Base-by-base conservation (phyloP, 169 alveolate species). In the Cryptosporidium felis region DNA sequence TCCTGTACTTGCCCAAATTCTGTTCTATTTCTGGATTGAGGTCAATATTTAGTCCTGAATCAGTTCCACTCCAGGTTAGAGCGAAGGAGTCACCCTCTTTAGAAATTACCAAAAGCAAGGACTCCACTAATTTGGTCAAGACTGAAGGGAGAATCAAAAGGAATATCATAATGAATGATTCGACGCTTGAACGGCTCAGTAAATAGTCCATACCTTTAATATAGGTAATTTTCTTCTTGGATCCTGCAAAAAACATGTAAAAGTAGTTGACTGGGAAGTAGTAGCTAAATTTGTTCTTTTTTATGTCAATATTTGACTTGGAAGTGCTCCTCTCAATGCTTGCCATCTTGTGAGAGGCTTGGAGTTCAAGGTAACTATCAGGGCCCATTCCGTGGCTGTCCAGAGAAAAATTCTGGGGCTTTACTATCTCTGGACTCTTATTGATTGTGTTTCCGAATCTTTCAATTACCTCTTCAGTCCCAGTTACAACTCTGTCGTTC, bases 241-340 rank as follows among this genome's bases (percentile, higher is more conserved):
- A 53, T 16, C 85, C 65, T 26, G 85, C 53, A 53, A 51, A 18
- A 40, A 51, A 56, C 45, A 74, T 38, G 26, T 74, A 74, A 42
- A 74, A 74, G 59, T 38, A 53, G 21, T 53, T 74, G 9, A 59
- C 14, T 12, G 85, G 67, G 40, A 53, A 74, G 6, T 74, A 53
- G n/a, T 49, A 9, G 23, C 67, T 74, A 34, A 32, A 74, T 8
- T 74, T 74, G 36, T 74, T 56, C 46, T 74, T 56, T 23, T 36
- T 23, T 2, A 74, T 18, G 16, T 74, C 85, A 51, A 74, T 49
- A 16, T 38, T 6, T 9, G 60, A 26, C 6, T 5, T 21, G 23
- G 60, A 53, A 28, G 23, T 42, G 6, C 9, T 36, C 36, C 44
- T 26, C 5, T 46, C 82, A 21, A 1, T 12, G 32, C 38, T 4